Base-by-base conservation (phyloP, 2,329 filamentous ascomycete genomes). In the Talaromyces sp. region DNA sequence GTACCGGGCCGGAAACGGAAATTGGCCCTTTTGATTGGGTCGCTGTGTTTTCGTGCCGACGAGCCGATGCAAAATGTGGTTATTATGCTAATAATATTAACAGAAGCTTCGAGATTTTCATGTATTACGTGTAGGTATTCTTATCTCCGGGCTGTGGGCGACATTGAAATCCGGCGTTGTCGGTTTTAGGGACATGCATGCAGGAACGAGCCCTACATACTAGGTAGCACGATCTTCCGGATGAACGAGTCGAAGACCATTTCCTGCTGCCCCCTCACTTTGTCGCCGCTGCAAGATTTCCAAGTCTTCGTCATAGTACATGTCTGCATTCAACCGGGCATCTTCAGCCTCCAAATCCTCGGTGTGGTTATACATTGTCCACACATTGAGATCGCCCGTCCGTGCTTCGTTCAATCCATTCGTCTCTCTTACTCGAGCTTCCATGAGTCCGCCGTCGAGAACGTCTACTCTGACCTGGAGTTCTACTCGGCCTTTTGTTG, bases 1-100 rank as follows among this genome's bases (percentile, higher is more conserved):
- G 60, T 47, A n/a, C 55, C 60, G 57, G 60, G 19, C 60, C 60
- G 60, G 32, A 33, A 52, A 30, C 57, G 51, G 51, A 25, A 25
- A 30, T 17, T 15, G 2, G 49, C 11, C 25, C 17, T 17, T 15
- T 28, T 28, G n/a, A 25, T 22, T 27, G 11, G 36, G 36, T 8
- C 36, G 15, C 36, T 4, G 15, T 27, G 28, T 30, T 30, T 7
- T 5, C 7, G 36, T n/a, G 36, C 36, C 36, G 36, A n/a, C 36
- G 36, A 39, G 15, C 36, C 36, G 36, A 10, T 15, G 15, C 13
- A 36, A 33, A 36, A 17, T 39, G 36, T 39, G 33, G 33, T 5
- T 4, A 36, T 36, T 5, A 33, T 33, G 32, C 11, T 17, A 36
- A 10, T 36, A 36, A 8, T 7, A n/a, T 39, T 4, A 9, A 39